Percentiles rank a stretch among this genome's conserved stretches.
Evolutionary conservation across 2,329 filamentous ascomycete species (phyloP).

Genomic region (Aspergillus terreus): DNA sequence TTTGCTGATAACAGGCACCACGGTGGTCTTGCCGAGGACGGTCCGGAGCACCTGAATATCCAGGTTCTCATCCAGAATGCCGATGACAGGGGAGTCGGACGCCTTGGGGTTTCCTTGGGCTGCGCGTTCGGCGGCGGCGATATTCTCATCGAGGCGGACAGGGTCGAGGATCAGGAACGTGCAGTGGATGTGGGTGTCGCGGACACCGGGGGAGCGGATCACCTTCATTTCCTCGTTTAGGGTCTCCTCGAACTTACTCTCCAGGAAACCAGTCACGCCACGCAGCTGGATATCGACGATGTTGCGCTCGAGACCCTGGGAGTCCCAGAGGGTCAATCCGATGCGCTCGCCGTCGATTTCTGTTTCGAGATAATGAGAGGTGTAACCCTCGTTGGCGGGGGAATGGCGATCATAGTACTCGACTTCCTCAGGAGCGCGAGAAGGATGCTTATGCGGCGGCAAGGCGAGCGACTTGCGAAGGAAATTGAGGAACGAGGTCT

Average conservation of each 20-base stretch:
- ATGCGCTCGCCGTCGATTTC: constrained; percentile 90
- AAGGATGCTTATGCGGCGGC: constrained; percentile 70
- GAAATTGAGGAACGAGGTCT: constrained; percentile 96
- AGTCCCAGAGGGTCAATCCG: constrained; percentile 94
- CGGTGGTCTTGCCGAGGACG: constrained; percentile 87
- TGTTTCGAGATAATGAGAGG: constrained; percentile 85
- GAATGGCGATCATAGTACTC: constrained; percentile 51
- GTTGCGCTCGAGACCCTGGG: constrained; percentile 89
- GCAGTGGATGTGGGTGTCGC: constrained; percentile 96
- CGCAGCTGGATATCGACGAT: constrained; percentile 91
- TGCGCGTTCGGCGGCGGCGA: constrained; percentile 61
- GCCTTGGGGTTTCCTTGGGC: constrained; percentile 52
- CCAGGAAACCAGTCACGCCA: constrained; percentile 86
- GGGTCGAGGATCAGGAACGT: constrained; percentile 92
- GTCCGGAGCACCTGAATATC: constrained; percentile 87
- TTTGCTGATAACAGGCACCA: constrained; percentile 93
- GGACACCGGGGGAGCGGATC: constrained; percentile 82
- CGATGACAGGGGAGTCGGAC: constrained; percentile 46
- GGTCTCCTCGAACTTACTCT: constrained; percentile 98
- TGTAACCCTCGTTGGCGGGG: constrained; percentile 64
- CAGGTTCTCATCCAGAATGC: constrained; percentile 78
- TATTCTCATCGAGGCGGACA: constrained; percentile 75
- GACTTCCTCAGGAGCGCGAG: constrained; percentile 56
- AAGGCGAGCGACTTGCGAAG: constrained; percentile 80
- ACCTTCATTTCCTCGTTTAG: constrained; percentile 98